A percentile compares a stretch with the other conserved stretches of the same genome.
These are phyloP conservation scores for Leucocoprinus sp. DNA, from an alignment of 768 basidiomycete genomes.

Conservation along the genomic window DNA sequence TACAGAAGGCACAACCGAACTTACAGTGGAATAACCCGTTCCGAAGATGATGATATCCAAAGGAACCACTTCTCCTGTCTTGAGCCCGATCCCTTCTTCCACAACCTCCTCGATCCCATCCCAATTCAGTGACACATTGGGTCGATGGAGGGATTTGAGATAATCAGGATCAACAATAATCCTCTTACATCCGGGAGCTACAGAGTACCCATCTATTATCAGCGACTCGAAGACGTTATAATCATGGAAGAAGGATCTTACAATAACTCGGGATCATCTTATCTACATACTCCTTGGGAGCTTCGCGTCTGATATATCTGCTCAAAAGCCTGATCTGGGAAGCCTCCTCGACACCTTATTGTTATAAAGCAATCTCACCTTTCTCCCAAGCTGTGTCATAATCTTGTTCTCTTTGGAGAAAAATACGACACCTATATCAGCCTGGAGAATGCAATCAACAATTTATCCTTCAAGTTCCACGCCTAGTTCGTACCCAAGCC, in stretches of 20 bases:
- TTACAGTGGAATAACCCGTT: constrained; percentile 27
- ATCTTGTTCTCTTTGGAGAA: no score
- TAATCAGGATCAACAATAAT: constrained; percentile 42
- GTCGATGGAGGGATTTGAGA: constrained; percentile 32
- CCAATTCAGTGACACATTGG: constrained; percentile 39
- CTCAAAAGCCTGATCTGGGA: no score
- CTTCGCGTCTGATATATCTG: constrained; percentile 31
- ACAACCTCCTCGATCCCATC: constrained; percentile 30
- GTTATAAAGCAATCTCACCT: no score
- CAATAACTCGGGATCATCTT: constrained; percentile 42
- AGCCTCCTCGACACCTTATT: no score
- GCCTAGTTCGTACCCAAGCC: no score
- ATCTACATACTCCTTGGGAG: constrained; percentile 38
- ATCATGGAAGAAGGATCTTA: constrained; percentile 16
- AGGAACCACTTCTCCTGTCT: constrained; percentile 25
- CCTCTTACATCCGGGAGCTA: constrained; percentile 48
- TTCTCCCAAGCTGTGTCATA: no score
- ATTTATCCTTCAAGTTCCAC: no score
- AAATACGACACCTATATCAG: no score
- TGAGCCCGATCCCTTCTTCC: constrained; percentile 34
- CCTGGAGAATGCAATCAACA: no score
- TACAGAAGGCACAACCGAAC: not conserved
- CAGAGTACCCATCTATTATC: not conserved
- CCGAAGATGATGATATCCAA: constrained; percentile 34
- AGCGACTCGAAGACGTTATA: not conserved